phyloP scores from a whole-genome alignment of 805 yeast genomes.

The Cyberlindnera misumaiensis region DNA sequence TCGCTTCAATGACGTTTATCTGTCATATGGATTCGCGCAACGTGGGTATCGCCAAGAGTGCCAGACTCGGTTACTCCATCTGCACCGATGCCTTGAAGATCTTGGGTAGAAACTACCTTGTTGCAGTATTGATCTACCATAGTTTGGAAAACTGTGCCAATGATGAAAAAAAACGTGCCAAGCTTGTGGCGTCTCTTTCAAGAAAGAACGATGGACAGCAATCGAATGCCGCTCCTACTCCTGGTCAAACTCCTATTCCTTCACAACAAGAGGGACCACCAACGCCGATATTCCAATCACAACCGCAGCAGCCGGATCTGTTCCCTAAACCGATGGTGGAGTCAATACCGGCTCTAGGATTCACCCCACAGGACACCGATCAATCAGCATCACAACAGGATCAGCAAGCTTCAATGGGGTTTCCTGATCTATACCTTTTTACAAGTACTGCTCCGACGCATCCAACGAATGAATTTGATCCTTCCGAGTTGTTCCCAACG shows the following conservation, averaged over 20 bases:
- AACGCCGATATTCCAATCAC: conserved; percentile 3
- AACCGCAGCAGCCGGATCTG: background rate
- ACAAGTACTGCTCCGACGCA: conserved; percentile 20
- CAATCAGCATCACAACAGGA: conserved; percentile 1
- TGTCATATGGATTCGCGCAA: conserved; percentile 49
- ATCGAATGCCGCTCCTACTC: conserved; percentile 11
- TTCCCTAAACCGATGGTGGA: background rate
- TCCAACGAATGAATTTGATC: conserved; percentile 17
- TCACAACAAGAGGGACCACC: conserved; percentile 3
- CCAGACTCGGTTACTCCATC: conserved; percentile 28
- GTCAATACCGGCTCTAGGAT: background rate
- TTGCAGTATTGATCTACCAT: conserved; percentile 43
- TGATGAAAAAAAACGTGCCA: conserved; percentile 24
- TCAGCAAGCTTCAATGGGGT: conserved; percentile 10
- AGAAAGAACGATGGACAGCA: conserved; percentile 12
- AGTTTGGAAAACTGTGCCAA: conserved; percentile 38
- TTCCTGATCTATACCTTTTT: conserved; percentile 24
- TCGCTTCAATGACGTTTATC: conserved; percentile 65
- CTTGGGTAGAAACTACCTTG: conserved; percentile 45
- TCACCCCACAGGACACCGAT: background rate
- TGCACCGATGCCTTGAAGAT: conserved; percentile 29
- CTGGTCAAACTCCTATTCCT: conserved; percentile 5
- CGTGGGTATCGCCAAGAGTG: conserved; percentile 29
- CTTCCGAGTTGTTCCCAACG: conserved; percentile 22
- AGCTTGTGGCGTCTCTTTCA: conserved; percentile 12